Conservation (phyloP, 257 asterid species). For the Solanum stenotomum region DNA sequence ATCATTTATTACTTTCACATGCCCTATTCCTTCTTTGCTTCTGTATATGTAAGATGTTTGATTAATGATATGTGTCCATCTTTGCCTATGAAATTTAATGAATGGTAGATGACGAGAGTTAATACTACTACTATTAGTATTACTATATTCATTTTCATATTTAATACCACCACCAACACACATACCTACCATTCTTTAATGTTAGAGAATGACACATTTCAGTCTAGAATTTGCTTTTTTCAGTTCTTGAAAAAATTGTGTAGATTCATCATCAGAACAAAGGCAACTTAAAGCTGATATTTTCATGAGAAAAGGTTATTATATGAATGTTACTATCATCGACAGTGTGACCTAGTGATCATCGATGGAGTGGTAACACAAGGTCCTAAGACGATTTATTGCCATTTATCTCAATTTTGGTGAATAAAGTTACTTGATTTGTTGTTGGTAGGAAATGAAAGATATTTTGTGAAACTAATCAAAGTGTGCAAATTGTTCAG, state of each 20-base stretch:
- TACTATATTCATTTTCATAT: neutral
- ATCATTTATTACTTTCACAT: slow-evolving; percentile 28
- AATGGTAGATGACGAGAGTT: neutral
- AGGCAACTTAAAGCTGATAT: neutral
- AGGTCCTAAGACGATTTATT: too few relatives aligned
- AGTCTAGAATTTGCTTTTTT: neutral
- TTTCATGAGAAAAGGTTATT: neutral
- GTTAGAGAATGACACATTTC: neutral
- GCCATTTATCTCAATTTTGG: neutral
- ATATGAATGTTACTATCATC: neutral
- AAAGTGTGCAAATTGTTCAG: neutral
- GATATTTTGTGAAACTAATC: neutral
- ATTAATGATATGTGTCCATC: neutral
- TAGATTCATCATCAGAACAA: neutral
- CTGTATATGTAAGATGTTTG: neutral
- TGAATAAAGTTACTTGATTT: too few relatives aligned
- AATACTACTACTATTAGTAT: neutral
- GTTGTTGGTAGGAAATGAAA: too few relatives aligned
- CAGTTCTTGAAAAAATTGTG: neutral
- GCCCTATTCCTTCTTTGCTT: neutral
- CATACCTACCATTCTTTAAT: neutral
- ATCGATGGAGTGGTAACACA: too few relatives aligned
- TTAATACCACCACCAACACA: slow-evolving; percentile 2
- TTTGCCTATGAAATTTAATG: neutral
- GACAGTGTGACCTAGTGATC: neutral